Percentiles rank a stretch among this genome's conserved stretches.
Evolutionary conservation across 176 grass and related monocot genomes (phyloP).

Genomic region (Poa annua): DNA sequence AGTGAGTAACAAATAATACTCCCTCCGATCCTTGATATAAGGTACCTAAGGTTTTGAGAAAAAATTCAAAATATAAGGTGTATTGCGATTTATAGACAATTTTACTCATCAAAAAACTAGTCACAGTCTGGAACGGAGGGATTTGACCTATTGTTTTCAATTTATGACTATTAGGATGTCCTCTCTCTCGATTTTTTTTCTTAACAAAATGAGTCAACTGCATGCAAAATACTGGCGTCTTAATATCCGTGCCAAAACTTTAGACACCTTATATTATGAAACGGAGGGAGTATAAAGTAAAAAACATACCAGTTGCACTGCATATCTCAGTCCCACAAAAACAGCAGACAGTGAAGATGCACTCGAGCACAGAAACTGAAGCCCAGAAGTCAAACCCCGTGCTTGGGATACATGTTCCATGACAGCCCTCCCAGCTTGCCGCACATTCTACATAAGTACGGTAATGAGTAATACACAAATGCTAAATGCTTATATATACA

Average conservation of each 20-base stretch:
- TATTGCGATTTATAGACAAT: no score
- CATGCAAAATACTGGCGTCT: no score
- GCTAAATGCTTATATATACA: slow-evolving; percentile 22
- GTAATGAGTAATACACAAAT: slow-evolving; percentile 18
- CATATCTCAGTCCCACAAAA: slow-evolving; percentile 83
- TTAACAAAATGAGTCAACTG: no score
- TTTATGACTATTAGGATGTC: no score
- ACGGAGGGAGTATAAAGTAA: not conserved
- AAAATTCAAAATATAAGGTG: no score
- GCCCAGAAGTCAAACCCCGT: slow-evolving; percentile 80
- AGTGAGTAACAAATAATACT: not conserved
- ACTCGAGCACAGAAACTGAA: slow-evolving; percentile 90
- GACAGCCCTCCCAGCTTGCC: slow-evolving; percentile 84
- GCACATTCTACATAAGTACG: slow-evolving; percentile 65
- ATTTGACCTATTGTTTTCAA: no score
- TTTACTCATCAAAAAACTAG: no score
- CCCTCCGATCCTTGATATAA: no score
- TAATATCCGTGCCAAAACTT: no score
- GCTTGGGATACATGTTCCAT: slow-evolving; percentile 86
- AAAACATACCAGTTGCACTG: slow-evolving; percentile 67
- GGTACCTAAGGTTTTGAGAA: no score
- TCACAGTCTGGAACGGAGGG: no score
- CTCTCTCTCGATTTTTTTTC: no score
- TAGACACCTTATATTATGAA: not conserved
- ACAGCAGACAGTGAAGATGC: slow-evolving; percentile 72